Evolutionary conservation across 2,329 filamentous ascomycete genomes (phyloP), one percentile per base, ranked within the genome.

Genomic region (Calonectria montana): DNA sequence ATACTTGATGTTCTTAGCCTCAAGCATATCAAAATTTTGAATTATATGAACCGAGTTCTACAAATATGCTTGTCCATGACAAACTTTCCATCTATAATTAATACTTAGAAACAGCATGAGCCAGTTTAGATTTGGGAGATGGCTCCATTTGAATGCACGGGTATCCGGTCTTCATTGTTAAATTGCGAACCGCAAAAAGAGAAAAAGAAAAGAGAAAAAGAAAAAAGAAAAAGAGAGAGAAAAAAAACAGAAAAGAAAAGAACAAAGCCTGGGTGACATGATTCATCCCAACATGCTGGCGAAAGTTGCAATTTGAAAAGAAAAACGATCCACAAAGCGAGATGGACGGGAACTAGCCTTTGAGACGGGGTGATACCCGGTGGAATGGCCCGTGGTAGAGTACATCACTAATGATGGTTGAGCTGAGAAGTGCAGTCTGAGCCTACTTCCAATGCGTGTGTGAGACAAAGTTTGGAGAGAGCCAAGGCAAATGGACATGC

Each of bases 91-190:
- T 21, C 21, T 2, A 47, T 9, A 47, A 21, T n/a, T 21, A n/a
- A n/a, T n/a, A 23, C 43, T 47, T n/a, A 35, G 15, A 27, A 31
- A 35, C 15, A 55, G 18, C 5, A 9, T 15, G 31, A 18, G 4
- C 9, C 7, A 4, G 57, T 61, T 8, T 8, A 23, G 10, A 23
- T 23, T 48, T 57, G 43, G 16, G 12, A 23, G 29, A 48, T 45
- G 43, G 50, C 68, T n/a, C 65, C 63, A 29, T 67, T 16, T 31
- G 8, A 31, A 59, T 47, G 55, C 63, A 67, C 70, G 72, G 66
- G 39, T 39, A 62, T 39, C 62, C 59, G 65, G 70, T 12, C n/a
- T 66, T 43, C 25, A 12, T 35, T 15, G 13, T 25, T 13, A 16
- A 25, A 18, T 43, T 66, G 18, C 37, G 64, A 37, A 43, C 23